A percentile compares a stretch with the other conserved stretches of the same genome.
Conservation (phyloP, 345 rosid species). For the Brassica carinata region DNA sequence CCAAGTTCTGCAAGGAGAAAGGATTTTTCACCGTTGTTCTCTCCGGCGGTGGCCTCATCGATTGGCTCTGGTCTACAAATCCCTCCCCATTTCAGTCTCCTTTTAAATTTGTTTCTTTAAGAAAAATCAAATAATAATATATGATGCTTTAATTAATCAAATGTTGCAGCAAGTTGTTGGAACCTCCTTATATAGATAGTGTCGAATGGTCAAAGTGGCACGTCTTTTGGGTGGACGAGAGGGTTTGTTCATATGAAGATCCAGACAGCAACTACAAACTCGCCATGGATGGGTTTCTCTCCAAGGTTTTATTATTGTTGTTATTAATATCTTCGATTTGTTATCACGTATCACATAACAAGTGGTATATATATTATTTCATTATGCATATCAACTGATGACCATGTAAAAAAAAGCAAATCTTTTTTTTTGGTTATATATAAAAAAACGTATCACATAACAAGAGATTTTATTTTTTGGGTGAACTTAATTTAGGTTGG, state of each 20-base stretch:
- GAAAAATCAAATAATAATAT: background rate
- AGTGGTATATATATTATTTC: background rate
- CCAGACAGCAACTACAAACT: conserved; percentile 81
- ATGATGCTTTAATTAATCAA: background rate
- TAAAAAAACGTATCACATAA: background rate
- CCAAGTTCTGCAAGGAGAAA: conserved; percentile 58
- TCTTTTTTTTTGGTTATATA: background rate
- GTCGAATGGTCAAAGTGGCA: conserved; percentile 91
- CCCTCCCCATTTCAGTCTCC: background rate
- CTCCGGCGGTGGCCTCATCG: conserved; percentile 75
- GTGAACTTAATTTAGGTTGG: conserved; percentile 47
- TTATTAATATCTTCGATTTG: background rate
- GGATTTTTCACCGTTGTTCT: conserved; percentile 68
- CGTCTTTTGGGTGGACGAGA: conserved; percentile 90
- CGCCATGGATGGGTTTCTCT: conserved; percentile 71
- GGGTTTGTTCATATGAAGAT: conserved; percentile 77
- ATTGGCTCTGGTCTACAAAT: conserved; percentile 55
- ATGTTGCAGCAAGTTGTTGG: conserved; percentile 55
- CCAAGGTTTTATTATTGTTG: conserved; percentile 48
- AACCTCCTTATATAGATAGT: conserved; percentile 54
- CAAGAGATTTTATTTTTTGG: background rate
- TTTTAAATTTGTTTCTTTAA: no score
- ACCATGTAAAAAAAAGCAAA: background rate
- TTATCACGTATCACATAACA: background rate
- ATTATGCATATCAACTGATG: background rate